phyloP scores from a whole-genome alignment of 2,329 filamentous ascomycete species.

The Lasiodiplodia citricola region DNA sequence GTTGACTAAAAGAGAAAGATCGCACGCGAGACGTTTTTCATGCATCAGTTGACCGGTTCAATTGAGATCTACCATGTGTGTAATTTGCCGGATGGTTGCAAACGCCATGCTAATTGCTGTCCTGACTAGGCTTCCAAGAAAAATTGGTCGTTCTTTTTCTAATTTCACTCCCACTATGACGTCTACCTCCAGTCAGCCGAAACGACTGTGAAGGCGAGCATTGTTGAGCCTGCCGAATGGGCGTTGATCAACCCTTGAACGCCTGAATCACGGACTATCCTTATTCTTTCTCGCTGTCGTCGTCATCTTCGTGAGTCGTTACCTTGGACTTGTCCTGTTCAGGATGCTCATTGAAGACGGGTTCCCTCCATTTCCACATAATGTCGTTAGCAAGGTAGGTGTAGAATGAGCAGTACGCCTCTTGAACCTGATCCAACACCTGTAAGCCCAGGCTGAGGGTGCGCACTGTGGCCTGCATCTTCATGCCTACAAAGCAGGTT shows the following conservation, averaged over 20 bases:
- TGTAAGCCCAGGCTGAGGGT: conserved; percentile 3
- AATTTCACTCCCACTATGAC: not conserved
- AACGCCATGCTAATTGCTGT: not conserved
- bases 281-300: not conserved
- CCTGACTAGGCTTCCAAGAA: not conserved
- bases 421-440: conserved; percentile 43
- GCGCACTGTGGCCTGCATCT: conserved; percentile 42
- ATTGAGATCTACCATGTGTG: not conserved
- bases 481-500: conserved; percentile 65
- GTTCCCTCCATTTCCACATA: conserved; percentile 30
- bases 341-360: not conserved
- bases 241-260: not conserved
- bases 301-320: not conserved
- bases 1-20: not conserved
- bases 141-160: not conserved
- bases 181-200: not conserved
- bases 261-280: not conserved
- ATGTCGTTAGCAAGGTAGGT: conserved; percentile 52
- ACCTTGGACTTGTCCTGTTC: not conserved
- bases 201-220: not conserved
- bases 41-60: not conserved
- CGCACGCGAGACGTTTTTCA: not conserved
- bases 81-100: not conserved
- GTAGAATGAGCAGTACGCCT: conserved; percentile 52
- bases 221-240: not conserved